Evolutionary conservation across 306 rosid genomes (phyloP).

Genomic region (Erythrophleum fordii): DNA sequence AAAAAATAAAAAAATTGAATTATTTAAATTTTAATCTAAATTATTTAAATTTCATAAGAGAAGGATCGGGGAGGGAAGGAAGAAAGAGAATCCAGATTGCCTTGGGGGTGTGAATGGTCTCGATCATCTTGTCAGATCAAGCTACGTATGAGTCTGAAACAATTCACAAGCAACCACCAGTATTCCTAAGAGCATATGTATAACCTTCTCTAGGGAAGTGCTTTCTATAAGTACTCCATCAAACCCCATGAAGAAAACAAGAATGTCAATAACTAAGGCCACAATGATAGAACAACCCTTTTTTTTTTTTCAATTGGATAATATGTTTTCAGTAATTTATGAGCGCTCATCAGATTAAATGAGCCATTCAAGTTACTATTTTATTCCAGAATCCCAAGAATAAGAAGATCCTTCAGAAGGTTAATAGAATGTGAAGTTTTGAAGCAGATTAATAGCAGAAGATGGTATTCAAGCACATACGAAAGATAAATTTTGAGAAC

Average conservation of each 20-base stretch:
- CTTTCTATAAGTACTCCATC: constrained; percentile 6
- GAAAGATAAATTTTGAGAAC: constrained; percentile 14
- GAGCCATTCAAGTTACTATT: constrained; percentile 6
- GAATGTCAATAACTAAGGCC: neutral
- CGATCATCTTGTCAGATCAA: constrained; percentile 8
- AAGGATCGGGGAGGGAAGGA: no score
- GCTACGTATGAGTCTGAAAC: constrained; percentile 13
- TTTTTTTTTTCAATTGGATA: neutral
- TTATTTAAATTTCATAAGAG: no score
- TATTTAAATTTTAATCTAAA: no score
- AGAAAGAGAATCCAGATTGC: no score
- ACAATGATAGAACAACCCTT: neutral
- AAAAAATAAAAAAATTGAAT: no score
- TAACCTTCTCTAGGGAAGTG: constrained; percentile 16
- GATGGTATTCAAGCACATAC: constrained; percentile 28
- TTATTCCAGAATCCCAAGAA: neutral
- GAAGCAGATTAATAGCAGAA: constrained; percentile 17
- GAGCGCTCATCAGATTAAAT: neutral
- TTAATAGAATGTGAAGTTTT: constrained; percentile 11
- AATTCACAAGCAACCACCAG: constrained; percentile 18
- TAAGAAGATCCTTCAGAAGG: constrained; percentile 28
- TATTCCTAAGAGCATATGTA: neutral
- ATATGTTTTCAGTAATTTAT: constrained; percentile 9
- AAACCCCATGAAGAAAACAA: constrained; percentile 1
- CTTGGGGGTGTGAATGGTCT: no score